A percentile compares a stretch with the other conserved stretches of the same genome.
Evolutionary conservation across 1,284 basidiomycete genomes (phyloP).

Genomic region (Naganishia sp.): DNA sequence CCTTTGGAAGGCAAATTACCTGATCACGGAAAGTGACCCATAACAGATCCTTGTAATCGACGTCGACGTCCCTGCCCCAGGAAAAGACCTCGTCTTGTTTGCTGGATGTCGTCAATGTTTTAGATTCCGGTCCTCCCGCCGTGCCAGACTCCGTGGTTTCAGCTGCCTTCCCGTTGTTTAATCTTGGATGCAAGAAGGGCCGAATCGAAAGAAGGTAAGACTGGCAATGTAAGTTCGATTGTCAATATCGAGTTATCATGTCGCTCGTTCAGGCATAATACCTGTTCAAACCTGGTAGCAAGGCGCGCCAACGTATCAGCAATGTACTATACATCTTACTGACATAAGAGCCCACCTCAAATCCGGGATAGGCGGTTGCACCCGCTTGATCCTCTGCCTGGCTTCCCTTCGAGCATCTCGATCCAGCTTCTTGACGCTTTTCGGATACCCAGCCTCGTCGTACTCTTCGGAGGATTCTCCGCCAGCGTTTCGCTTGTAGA

Average conservation of each 20-base stretch:
- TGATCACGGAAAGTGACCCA: conserved; percentile 53
- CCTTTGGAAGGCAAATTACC: conserved; percentile 36
- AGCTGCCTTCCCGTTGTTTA: conserved; percentile 6
- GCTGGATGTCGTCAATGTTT: conserved; percentile 37
- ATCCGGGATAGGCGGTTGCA: conserved; percentile 51
- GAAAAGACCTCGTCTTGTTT: conserved; percentile 47
- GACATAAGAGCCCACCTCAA: conserved; percentile 35
- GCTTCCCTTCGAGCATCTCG: conserved; percentile 39
- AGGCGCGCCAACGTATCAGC: no score
- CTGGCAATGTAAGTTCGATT: conserved; percentile 31
- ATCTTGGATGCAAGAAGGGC: conserved; percentile 41
- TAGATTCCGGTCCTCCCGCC: conserved; percentile 33
- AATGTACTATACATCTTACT: background rate
- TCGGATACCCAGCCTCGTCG: conserved; percentile 32
- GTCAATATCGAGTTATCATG: background rate
- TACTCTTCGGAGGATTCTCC: conserved; percentile 30
- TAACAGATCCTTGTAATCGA: conserved; percentile 45
- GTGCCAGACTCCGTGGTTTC: background rate
- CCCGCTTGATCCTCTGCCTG: conserved; percentile 44
- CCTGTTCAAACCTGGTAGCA: conserved; percentile 48
- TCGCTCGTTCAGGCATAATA: conserved; percentile 31
- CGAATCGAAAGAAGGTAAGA: conserved; percentile 49
- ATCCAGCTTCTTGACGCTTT: conserved; percentile 31
- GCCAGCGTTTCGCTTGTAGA: conserved; percentile 35
- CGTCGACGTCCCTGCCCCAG: conserved; percentile 46